phyloP scores from a whole-genome alignment of 2,329 filamentous ascomycete species.

The Stachybotrys chartarum region DNA sequence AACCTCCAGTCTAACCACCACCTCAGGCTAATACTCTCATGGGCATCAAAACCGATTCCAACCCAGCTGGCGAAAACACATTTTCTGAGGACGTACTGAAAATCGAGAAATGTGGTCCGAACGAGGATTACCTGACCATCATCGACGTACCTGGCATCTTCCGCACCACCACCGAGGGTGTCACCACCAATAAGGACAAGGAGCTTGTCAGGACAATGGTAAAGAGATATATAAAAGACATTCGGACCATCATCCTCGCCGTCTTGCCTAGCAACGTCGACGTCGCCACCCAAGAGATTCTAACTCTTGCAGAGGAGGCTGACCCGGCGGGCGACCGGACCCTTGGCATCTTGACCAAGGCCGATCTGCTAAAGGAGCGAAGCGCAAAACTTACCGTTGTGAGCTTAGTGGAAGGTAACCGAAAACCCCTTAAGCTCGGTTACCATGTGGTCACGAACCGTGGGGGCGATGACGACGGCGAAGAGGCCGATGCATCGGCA shows the following conservation, averaged over 20 bases:
- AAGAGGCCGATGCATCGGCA: conserved; percentile 5
- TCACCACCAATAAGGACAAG: conserved; percentile 38
- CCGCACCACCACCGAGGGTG: conserved; percentile 18
- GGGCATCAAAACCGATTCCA: conserved; percentile 27
- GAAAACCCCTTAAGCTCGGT: conserved; percentile 33
- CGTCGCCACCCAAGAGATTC: conserved; percentile 32
- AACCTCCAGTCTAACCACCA: not conserved
- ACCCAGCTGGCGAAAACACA: conserved; percentile 11
- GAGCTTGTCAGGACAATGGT: conserved; percentile 39
- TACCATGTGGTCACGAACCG: conserved; percentile 44
- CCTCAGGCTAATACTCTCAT: conserved; percentile 33
- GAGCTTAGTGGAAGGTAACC: conserved; percentile 33
- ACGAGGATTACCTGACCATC: conserved; percentile 39
- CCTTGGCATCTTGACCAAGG: conserved; percentile 48
- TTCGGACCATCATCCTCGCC: conserved; percentile 41
- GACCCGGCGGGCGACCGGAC: conserved; percentile 35
- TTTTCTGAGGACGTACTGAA: conserved; percentile 40
- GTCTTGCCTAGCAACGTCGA: conserved; percentile 34
- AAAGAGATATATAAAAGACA: conserved; percentile 34
- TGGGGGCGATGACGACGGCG: conserved; percentile 31
- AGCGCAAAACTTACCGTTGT: conserved; percentile 28
- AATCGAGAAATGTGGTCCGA: conserved; percentile 34
- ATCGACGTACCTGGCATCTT: conserved; percentile 52
- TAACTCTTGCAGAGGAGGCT: conserved; percentile 23
- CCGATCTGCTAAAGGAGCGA: conserved; percentile 43